Evolutionary conservation across 1,284 basidiomycete species (phyloP).

Genomic region (Ceratobasidium sp.): DNA sequence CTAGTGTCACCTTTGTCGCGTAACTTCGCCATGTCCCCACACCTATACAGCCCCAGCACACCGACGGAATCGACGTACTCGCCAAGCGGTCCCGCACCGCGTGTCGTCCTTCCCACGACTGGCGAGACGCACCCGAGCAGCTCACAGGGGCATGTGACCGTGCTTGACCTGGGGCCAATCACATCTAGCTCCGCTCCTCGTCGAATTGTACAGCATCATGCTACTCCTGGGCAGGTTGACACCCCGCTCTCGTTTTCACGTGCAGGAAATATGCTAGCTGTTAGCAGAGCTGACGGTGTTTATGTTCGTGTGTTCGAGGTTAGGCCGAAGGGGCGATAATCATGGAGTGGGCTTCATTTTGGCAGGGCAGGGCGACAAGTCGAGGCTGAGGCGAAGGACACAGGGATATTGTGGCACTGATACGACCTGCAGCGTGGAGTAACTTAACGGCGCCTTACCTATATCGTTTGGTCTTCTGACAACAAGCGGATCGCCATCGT

Average conservation of each 20-base stretch:
- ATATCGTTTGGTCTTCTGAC: slow-evolving; percentile 67
- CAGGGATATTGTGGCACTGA: slow-evolving; percentile 64
- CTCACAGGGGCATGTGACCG: slow-evolving; percentile 56
- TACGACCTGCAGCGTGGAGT: slow-evolving; percentile 78
- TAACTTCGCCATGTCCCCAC: not conserved
- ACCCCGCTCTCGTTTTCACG: slow-evolving; percentile 42
- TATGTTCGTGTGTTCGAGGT: slow-evolving; percentile 45
- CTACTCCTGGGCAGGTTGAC: slow-evolving; percentile 34
- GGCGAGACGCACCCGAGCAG: slow-evolving; percentile 6
- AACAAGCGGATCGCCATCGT: slow-evolving; percentile 77
- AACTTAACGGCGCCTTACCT: slow-evolving; percentile 72
- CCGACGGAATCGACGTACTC: slow-evolving; percentile 40
- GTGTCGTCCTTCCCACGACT: slow-evolving; percentile 21
- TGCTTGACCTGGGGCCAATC: slow-evolving; percentile 66
- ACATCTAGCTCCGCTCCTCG: too few species aligned
- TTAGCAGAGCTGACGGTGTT: slow-evolving; percentile 42
- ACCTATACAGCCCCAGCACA: slow-evolving; percentile 22
- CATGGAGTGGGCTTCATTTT: slow-evolving; percentile 3
- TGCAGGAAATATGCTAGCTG: slow-evolving; percentile 44
- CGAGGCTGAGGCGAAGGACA: slow-evolving; percentile 4
- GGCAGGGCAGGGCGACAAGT: not conserved
- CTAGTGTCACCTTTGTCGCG: slow-evolving; percentile 11
- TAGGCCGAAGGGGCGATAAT: slow-evolving; percentile 27
- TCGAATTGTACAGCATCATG: slow-evolving; percentile 44
- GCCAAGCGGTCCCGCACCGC: slow-evolving; percentile 57